Conservation (phyloP, 768 basidiomycete genomes). For the Artomyces pyxidatus region DNA sequence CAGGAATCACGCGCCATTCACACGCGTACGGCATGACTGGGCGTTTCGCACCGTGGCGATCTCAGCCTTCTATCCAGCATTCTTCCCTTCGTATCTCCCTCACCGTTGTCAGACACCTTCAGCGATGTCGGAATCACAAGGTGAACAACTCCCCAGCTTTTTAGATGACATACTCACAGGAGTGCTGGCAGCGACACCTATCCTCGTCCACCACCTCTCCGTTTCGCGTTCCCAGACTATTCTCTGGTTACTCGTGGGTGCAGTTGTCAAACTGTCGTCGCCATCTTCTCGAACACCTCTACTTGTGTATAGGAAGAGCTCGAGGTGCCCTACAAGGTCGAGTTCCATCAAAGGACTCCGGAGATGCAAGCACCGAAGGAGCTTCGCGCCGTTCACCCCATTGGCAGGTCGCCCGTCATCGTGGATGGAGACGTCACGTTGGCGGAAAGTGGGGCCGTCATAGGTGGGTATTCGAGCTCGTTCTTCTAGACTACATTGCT, state of each 20-base stretch:
- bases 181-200: too few species aligned
- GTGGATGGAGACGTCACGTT: constrained; percentile 29
- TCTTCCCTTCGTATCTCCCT: too few species aligned
- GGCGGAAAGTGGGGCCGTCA: constrained; percentile 31
- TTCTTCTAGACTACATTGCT: background rate
- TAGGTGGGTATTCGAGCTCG: constrained; percentile 19
- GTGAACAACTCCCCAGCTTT: too few species aligned
- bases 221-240: constrained; percentile 43
- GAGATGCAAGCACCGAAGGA: constrained; percentile 24
- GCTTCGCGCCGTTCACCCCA: constrained; percentile 25
- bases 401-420: constrained; percentile 30
- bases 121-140: too few species aligned
- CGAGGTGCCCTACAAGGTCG: constrained; percentile 28
- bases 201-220: constrained; percentile 36
- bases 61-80: too few species aligned
- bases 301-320: constrained; percentile 36
- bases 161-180: too few species aligned
- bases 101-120: too few species aligned
- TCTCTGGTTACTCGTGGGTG: constrained; percentile 35
- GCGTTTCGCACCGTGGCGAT: too few species aligned
- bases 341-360: constrained; percentile 22
- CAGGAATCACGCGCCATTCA: too few species aligned
- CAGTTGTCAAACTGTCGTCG: background rate
- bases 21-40: too few species aligned
- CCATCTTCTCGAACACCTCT: background rate